Evolutionary conservation across 208 protist genomes (phyloP), one percentile per base, ranked within the genome.

Genomic region (Balamuthia mandrillaris): DNA sequence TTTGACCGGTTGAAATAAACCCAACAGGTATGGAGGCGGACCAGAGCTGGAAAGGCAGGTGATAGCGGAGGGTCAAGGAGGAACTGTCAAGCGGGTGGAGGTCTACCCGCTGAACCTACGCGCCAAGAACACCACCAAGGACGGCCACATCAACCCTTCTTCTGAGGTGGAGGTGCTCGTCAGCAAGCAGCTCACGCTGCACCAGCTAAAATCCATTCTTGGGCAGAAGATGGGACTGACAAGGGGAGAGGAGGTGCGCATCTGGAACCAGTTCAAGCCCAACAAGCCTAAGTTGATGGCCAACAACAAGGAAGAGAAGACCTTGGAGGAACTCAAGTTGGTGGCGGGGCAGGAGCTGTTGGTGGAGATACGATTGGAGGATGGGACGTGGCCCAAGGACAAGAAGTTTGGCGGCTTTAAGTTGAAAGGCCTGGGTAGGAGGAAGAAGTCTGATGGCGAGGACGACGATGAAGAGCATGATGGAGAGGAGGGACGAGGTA

Each of bases 341-440:
- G 74, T 82, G 49, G 51, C 58, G n/a, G 74, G 74, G 24, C 74
- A 82, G 51, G 29, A 68, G 24, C 31, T 84, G 56, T 24, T 84
- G 16, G 72, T 84, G 5, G 78, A 84, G 33, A 58, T 84, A 27
- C 52, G 49, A 18, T 24, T 61, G 24, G 78, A 84, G n/a, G 49
- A 65, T n/a, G 78, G 78, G 27, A 27, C n/a, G 52, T 84, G 78
- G 78, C 78, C 78, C 6, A 24, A 39, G 21, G 78, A 84, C 44
- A n/a, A 47, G 27, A 77, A 16, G 18, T 52, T 42, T 27, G 14
- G 66, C 10, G 31, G 33, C 75, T 56, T n/a, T n/a, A n/a, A n/a
- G n/a, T n/a, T n/a, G n/a, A n/a, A n/a, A n/a, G n/a, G n/a, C n/a
- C n/a, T n/a, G n/a, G n/a, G n/a, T n/a, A n/a, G n/a, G n/a, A n/a